Evolutionary conservation across 331 rosid species (phyloP), one percentile per base, ranked within the genome.

Genomic region (Quercus phellos): DNA sequence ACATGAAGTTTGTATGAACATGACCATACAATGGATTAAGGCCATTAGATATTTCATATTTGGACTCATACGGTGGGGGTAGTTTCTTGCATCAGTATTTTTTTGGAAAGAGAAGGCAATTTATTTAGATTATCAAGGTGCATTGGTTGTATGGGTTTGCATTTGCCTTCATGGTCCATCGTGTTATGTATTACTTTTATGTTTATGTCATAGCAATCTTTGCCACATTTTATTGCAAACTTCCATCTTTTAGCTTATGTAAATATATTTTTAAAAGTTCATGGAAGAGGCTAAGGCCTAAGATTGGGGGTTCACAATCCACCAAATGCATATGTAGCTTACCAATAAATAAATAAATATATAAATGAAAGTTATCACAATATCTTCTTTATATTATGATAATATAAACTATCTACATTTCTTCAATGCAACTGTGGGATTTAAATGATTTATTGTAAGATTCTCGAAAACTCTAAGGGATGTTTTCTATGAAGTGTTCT

Each of bases 361-460:
- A 35, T 55, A 35, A 5, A 38, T 38, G 17, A 26, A 38, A 38
- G 2, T 5, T 12, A 1, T 26, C 26, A 4, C 10, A 0, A 2
- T 4, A 60, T 13, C 9, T 63, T 27, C 9, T 4, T 61, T 63
- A 21, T 59, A 18, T 30, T 53, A 26, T 11, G 29, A 21, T 4
- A 4, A 34, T 26, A 22, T 32, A 13, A 12, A 16, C 46, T 42
- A 29, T 12, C 14, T 51, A 35, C 46, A 38, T 22, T 76, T n/a
- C 42, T 70, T 46, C 55, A 55, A 55, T 63, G 75, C 88, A 92
- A 94, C 80, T 90, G 43, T 92, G 97, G 97, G 89, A 90, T 73
- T 70, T 92, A 88, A 89, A 92, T 84, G 88, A 76, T 55, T 18
- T 90, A 68, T 82, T 92, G 75, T 89, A 87, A 87, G 82, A 69